Base-by-base conservation (phyloP, 139 green algal species). In the Monoraphidium neglectum region DNA sequence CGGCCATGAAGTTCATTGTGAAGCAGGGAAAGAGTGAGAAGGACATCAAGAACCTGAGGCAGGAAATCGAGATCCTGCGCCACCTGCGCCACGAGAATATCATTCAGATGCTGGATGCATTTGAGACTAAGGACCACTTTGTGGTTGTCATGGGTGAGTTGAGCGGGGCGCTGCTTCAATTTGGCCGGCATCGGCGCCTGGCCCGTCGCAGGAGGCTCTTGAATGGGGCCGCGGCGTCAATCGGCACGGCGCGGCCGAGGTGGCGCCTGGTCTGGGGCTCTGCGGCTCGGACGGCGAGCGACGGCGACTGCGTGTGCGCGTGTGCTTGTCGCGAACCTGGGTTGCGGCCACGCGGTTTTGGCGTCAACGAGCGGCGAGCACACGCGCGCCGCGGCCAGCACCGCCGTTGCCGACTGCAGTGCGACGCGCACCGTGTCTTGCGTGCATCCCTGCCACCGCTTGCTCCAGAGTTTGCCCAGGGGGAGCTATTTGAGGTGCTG, bases 401-500 rank as follows among this genome's bases (percentile, higher is more conserved):
- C n/a, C n/a, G n/a, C n/a, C n/a, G n/a, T n/a, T n/a, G n/a, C n/a
- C 49, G 18, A 59, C 15, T 18, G 49, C 49, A 18, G 49, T 15
- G 16, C 16, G 16, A 15, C 49, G 16, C 49, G 49, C 49, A 18
- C 49, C 49, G 16, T n/a, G 16, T 59, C 49, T 59, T 18, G 15
- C 49, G 49, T 18, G 16, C 16, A 15, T 18, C 16, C 49, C 49
- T n/a, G n/a, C 16, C 1, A 8, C 13, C 37, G 43, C 16, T 72
- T 57, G 10, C 18, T 63, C 68, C 87, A 78, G 96, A 99, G 81
- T 97, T 97, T 86, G 95, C 87, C 12, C 94, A 98, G 78, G 94
- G 96, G 28, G 96, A 99, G 90, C 90, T 99, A 62, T 99, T 98
- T 81, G 92, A 99, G 77, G 94, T 99, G 46, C 84, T 99, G 74